Conservation (phyloP, 305 asterid genomes). For the Andrographis paniculata region DNA sequence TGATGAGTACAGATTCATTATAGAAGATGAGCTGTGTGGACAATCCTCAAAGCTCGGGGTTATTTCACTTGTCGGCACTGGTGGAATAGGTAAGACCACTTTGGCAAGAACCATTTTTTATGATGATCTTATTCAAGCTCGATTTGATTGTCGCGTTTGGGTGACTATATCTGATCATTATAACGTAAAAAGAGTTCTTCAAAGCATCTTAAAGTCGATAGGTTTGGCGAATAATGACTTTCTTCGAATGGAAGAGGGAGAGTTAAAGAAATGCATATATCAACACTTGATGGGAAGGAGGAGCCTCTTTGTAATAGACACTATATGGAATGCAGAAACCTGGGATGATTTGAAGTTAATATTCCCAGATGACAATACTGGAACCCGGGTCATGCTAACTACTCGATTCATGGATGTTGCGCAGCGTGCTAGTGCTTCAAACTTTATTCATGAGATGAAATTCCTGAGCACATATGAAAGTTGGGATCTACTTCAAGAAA, state of each 20-base stretch:
- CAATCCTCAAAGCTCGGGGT: neutral
- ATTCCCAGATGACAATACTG: neutral
- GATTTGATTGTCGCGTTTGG: neutral
- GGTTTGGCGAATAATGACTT: neutral
- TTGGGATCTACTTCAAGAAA: neutral
- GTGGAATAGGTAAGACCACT: conserved; percentile 10
- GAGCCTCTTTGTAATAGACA: neutral
- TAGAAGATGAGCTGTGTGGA: conserved; percentile 1
- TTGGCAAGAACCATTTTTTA: neutral
- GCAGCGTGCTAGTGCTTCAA: neutral
- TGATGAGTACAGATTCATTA: neutral
- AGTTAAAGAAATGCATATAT: no score
- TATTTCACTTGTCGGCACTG: conserved; percentile 6
- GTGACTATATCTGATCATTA: neutral
- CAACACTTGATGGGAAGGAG: neutral
- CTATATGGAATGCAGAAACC: neutral
- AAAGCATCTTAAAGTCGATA: neutral
- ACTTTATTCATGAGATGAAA: neutral
- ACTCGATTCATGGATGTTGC: neutral
- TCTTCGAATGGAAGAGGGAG: neutral
- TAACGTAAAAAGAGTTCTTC: neutral
- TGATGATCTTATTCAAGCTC: neutral
- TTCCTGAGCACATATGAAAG: neutral
- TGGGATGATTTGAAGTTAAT: neutral
- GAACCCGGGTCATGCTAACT: neutral